Evolutionary conservation across 805 yeast genomes (phyloP).

Genomic region (Hanseniaspora meyeri): DNA sequence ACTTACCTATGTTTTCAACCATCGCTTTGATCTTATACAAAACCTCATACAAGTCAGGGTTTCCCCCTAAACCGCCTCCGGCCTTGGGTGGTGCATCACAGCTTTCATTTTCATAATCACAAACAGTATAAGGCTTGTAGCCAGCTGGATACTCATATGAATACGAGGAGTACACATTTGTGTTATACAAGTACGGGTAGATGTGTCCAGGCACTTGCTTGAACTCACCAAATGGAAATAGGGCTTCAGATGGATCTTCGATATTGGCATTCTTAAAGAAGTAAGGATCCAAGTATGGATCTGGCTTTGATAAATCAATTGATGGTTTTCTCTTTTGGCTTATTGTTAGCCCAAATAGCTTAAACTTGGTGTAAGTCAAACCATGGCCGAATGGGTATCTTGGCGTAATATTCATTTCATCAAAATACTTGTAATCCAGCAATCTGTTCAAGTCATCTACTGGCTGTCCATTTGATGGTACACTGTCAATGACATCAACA

Average conservation of each 20-base stretch:
- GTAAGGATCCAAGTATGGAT: conserved; percentile 34
- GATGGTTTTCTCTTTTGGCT: conserved; percentile 34
- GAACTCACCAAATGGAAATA: conserved; percentile 41
- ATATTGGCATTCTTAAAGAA: conserved; percentile 35
- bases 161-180: conserved; percentile 23
- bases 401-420: conserved; percentile 43
- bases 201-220: conserved; percentile 43
- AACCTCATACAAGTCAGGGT: conserved; percentile 47
- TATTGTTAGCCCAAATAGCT: conserved; percentile 30
- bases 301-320: conserved; percentile 36
- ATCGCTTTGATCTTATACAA: conserved; percentile 35
- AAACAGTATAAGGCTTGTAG: conserved; percentile 22
- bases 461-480: conserved; percentile 28
- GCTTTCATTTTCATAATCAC: conserved; percentile 19
- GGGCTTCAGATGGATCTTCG: conserved; percentile 43
- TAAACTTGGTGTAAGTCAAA: conserved; percentile 38
- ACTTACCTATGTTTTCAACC: conserved; percentile 38
- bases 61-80: conserved; percentile 47
- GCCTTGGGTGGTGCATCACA: conserved; percentile 19
- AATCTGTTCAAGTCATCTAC: conserved; percentile 28
- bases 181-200: conserved; percentile 39
- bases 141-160: conserved; percentile 30
- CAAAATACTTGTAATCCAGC: conserved; percentile 48
- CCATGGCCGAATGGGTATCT: conserved; percentile 55
- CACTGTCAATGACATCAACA: conserved; percentile 34